These are phyloP conservation scores for Anthostomella pinea DNA, from an alignment of 2,329 filamentous ascomycete species.

Conservation along the genomic window DNA sequence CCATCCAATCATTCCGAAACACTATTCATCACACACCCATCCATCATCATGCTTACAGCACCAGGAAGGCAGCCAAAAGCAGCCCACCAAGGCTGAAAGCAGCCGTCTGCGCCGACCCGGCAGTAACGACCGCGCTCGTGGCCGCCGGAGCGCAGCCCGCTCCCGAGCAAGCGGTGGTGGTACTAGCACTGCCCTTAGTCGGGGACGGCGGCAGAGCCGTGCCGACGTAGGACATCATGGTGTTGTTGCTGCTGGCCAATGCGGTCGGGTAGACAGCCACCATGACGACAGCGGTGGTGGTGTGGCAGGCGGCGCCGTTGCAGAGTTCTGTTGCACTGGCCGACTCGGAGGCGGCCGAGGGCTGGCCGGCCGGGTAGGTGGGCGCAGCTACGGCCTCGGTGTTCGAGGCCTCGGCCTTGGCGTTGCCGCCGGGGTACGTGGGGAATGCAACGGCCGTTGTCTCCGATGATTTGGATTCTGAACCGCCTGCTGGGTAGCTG, in stretches of 20 bases:
- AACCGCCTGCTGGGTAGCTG: no score
- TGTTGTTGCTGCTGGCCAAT: constrained; percentile 61
- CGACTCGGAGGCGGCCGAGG: no score
- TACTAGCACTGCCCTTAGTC: constrained; percentile 18
- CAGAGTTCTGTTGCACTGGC: no score
- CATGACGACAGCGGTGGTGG: no score
- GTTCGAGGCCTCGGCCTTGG: constrained; percentile 68
- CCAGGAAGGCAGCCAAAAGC: constrained; percentile 12
- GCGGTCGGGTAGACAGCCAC: constrained; percentile 67
- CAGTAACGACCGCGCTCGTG: constrained; percentile 17
- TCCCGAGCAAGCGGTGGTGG: constrained; percentile 7
- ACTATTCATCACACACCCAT: no score
- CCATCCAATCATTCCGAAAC: no score
- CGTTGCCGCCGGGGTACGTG: constrained; percentile 42
- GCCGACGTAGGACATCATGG: constrained; percentile 64
- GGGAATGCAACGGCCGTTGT: no score
- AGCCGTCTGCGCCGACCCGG: constrained; percentile 19
- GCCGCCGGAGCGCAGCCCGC: constrained; percentile 9
- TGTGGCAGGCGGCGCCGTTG: no score
- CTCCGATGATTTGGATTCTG: no score
- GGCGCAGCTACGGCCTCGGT: constrained; percentile 41
- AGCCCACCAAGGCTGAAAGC: constrained; percentile 15
- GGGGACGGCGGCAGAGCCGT: constrained; percentile 51
- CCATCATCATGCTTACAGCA: no score
- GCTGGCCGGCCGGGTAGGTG: constrained; percentile 16